Evolutionary conservation across 2,329 filamentous ascomycete genomes (phyloP).

Genomic region (Aspergillus chevalieri): DNA sequence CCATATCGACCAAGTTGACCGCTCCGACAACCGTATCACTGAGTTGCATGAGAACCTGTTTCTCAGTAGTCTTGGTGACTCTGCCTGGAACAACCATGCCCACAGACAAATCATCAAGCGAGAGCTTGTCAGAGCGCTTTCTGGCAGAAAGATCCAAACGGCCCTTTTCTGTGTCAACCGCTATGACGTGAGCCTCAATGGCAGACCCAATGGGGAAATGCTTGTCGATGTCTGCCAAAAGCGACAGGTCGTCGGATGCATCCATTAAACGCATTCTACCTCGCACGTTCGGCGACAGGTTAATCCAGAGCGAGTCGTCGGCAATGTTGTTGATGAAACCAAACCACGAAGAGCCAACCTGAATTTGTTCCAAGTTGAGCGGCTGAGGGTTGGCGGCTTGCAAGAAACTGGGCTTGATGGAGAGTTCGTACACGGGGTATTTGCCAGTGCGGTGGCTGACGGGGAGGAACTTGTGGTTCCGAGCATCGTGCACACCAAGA

Average conservation of each 20-base stretch:
- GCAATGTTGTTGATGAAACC: constrained; percentile 89
- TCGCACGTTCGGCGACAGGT: constrained; percentile 78
- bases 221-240: constrained; percentile 65
- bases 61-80: constrained; percentile 79
- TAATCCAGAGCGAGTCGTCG: constrained; percentile 79
- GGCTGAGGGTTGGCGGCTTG: constrained; percentile 52
- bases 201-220: constrained; percentile 91
- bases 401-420: constrained; percentile 62
- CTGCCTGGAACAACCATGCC: constrained; percentile 78
- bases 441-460: constrained; percentile 79
- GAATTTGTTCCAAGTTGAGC: constrained; percentile 66
- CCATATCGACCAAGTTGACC: constrained; percentile 74
- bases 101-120: constrained; percentile 64
- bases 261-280: constrained; percentile 79
- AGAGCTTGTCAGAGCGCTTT: constrained; percentile 56
- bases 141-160: constrained; percentile 79
- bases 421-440: constrained; percentile 76
- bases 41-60: constrained; percentile 77
- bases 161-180: constrained; percentile 65
- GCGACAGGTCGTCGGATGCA: constrained; percentile 76
- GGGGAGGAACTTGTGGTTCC: constrained; percentile 84
- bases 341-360: constrained; percentile 64
- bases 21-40: constrained; percentile 73
- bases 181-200: constrained; percentile 69
- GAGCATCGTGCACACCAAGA: constrained; percentile 81